Evolutionary conservation across 2,329 filamentous ascomycete genomes (phyloP).

Genomic region (Diaporthe eres): DNA sequence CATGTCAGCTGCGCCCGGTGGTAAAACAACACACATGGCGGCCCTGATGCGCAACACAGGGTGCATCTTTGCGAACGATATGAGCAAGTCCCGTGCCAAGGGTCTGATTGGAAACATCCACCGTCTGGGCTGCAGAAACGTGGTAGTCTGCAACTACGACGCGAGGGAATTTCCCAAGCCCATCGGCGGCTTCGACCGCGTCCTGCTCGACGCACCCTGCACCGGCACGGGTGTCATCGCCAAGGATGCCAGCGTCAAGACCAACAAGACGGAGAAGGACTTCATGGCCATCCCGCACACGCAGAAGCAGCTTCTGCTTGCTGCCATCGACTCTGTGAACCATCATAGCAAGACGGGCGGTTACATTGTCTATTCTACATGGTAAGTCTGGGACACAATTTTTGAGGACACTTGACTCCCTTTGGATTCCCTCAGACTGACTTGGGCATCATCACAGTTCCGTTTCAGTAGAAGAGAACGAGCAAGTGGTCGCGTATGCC

Average conservation of each 20-base stretch:
- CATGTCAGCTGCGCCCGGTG: slow-evolving; percentile 94
- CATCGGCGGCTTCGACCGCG: slow-evolving; percentile 95
- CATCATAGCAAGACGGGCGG: slow-evolving; percentile 93
- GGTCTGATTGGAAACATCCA: slow-evolving; percentile 99
- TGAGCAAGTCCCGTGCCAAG: slow-evolving; percentile 92
- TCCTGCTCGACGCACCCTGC: slow-evolving; percentile 94
- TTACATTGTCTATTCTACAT: slow-evolving; percentile 97
- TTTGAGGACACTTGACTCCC: slow-evolving; percentile 41
- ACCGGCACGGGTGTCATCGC: slow-evolving; percentile 97
- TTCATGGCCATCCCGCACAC: slow-evolving; percentile 94
- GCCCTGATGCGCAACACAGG: slow-evolving; percentile 98
- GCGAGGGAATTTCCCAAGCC: slow-evolving; percentile 94
- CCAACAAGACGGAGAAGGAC: slow-evolving; percentile 96
- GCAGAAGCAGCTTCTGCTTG: slow-evolving; percentile 93
- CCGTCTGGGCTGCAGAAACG: slow-evolving; percentile 92
- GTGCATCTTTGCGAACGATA: slow-evolving; percentile 95
- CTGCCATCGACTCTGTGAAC: slow-evolving; percentile 95
- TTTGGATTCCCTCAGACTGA: slow-evolving; percentile 34
- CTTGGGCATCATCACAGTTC: slow-evolving; percentile 30
- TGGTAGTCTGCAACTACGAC: slow-evolving; percentile 95
- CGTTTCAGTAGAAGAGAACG: slow-evolving; percentile 65
- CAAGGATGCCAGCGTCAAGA: slow-evolving; percentile 97
- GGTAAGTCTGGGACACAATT: slow-evolving; percentile 76
- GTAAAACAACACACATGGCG: slow-evolving; percentile 97
- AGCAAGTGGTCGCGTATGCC: slow-evolving; percentile 93